Evolutionary conservation across 257 asterid genomes (phyloP).

Genomic region (Ligustrum vulgare): DNA sequence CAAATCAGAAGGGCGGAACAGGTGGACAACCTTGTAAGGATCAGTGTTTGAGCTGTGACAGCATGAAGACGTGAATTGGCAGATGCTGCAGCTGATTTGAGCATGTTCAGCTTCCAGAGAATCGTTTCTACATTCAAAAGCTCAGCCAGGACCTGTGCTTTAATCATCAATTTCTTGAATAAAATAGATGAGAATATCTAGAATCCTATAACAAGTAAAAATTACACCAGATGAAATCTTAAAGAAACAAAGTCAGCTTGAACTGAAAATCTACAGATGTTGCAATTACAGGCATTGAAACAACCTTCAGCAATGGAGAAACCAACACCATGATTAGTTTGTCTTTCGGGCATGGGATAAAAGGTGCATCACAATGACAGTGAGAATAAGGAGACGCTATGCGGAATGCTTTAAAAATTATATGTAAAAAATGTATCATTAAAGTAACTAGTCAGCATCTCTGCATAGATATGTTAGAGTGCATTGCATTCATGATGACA

Average conservation of each 20-base stretch:
- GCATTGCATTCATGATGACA: not conserved
- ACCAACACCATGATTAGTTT: not conserved
- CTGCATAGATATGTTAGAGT: not conserved
- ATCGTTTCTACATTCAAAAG: slow-evolving; percentile 49
- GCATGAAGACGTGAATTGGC: slow-evolving; percentile 92
- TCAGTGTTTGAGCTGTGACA: slow-evolving; percentile 71
- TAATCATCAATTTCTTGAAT: slow-evolving; percentile 38
- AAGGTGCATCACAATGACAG: not conserved
- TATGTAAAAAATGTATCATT: no score
- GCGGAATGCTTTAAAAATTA: not conserved
- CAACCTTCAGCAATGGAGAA: not conserved
- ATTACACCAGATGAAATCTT: not conserved
- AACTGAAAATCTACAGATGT: not conserved
- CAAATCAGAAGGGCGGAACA: slow-evolving; percentile 4
- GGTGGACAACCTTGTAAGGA: slow-evolving; percentile 63
- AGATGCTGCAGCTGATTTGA: slow-evolving; percentile 68
- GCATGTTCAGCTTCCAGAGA: slow-evolving; percentile 66
- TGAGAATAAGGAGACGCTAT: not conserved
- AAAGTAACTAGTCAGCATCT: not conserved
- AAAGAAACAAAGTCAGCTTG: not conserved
- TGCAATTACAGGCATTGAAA: not conserved
- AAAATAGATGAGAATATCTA: not conserved
- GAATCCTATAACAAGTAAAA: not conserved
- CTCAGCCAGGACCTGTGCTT: slow-evolving; percentile 55
- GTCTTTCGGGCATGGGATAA: not conserved